Evolutionary conservation across 176 grass and related monocot genomes (phyloP).

Genomic region (Triticum aestivum): DNA sequence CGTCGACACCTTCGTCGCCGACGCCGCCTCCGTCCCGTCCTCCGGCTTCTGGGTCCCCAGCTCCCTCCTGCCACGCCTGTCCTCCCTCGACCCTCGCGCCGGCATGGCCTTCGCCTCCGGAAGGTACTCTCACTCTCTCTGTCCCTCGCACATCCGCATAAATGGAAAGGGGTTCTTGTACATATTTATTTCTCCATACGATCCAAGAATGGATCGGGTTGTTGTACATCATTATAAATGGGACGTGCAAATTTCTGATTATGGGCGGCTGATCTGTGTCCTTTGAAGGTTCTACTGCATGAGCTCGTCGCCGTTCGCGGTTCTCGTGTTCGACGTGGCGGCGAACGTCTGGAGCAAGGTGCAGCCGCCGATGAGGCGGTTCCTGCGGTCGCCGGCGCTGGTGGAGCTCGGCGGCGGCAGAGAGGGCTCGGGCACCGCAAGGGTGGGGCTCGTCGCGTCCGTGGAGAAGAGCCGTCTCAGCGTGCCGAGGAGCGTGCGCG

Average conservation of each 20-base stretch:
- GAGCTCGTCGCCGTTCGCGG: conserved; percentile 80
- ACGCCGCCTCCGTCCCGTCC: conserved; percentile 53
- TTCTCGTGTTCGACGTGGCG: conserved; percentile 67
- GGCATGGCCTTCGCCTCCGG: conserved; percentile 67
- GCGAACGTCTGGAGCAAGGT: conserved; percentile 78
- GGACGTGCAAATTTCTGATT: neutral
- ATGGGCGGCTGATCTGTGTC: neutral
- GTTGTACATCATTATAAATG: neutral
- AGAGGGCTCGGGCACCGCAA: conserved; percentile 27
- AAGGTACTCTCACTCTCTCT: conserved; percentile 7
- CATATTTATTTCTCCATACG: neutral
- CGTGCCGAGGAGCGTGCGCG: conserved; percentile 82
- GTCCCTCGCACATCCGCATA: neutral
- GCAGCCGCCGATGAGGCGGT: conserved; percentile 88
- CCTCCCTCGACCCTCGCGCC: conserved; percentile 69
- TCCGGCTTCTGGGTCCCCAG: conserved; percentile 68
- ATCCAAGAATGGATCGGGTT: too few species aligned
- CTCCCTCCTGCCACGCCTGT: conserved; percentile 68
- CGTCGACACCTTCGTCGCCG: conserved; percentile 79
- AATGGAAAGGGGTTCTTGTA: neutral
- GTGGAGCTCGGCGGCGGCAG: conserved; percentile 58
- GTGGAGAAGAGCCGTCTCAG: conserved; percentile 96
- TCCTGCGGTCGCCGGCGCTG: conserved; percentile 72
- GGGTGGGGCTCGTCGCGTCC: conserved; percentile 68
- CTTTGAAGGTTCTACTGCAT: conserved; percentile 83